Conservation (phyloP, 441 rosid genomes). For the Pelargonium myrrhifolium region DNA sequence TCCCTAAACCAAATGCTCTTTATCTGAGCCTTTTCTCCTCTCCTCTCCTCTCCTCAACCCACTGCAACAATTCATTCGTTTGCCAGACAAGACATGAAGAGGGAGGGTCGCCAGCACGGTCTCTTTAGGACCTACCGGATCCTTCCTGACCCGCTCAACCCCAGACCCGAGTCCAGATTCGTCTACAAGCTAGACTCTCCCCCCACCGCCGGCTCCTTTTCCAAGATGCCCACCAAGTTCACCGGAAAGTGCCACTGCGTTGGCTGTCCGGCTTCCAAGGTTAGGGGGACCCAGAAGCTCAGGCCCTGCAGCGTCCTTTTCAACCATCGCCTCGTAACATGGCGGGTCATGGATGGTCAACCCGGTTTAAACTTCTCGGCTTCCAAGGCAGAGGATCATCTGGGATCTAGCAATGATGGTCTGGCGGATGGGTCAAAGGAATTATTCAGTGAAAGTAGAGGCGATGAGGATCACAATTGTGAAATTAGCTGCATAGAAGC, state of each 20-base stretch:
- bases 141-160: neutral
- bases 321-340: neutral
- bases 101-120: slow-evolving; percentile 2
- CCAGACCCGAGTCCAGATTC: neutral
- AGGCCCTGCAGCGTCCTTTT: neutral
- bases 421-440: neutral
- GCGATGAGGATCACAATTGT: too few species aligned
- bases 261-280: neutral
- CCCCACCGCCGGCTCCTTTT: neutral
- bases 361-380: neutral
- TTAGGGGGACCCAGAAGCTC: neutral
- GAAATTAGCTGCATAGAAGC: neutral
- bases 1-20: too few species aligned
- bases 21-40: too few species aligned
- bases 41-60: too few species aligned
- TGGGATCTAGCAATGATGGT: neutral
- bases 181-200: neutral
- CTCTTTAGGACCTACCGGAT: neutral
- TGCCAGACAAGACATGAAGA: neutral
- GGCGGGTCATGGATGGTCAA: too few species aligned
- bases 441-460: too few species aligned
- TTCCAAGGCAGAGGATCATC: neutral
- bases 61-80: too few species aligned
- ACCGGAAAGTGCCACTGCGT: neutral
- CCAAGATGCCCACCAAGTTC: neutral